Evolutionary conservation across 2,329 filamentous ascomycete genomes (phyloP).

Genomic region (Penicillium sp.): DNA sequence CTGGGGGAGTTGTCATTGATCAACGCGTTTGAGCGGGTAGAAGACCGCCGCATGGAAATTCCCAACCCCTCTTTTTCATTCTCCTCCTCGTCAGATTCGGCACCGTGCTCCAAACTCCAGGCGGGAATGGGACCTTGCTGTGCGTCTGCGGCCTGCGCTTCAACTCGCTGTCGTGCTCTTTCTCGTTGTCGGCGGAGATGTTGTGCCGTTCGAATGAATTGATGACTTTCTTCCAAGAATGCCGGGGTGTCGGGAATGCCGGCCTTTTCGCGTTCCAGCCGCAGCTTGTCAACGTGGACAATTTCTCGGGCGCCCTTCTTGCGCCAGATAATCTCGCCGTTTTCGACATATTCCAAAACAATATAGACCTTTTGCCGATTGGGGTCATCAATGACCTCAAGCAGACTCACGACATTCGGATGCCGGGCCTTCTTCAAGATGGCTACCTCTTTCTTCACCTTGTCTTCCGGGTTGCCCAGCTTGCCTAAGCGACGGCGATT

Average conservation of each 20-base stretch:
- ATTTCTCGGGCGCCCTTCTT: conserved; percentile 85
- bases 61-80: conserved; percentile 48
- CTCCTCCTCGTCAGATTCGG: conserved; percentile 53
- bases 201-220: conserved; percentile 45
- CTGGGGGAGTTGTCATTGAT: conserved; percentile 58
- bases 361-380: conserved; percentile 98
- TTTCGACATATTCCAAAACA: conserved; percentile 91
- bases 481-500: conserved; percentile 89
- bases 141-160: conserved; percentile 61
- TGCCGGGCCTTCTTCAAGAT: conserved; percentile 98
- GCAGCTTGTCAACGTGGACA: conserved; percentile 77
- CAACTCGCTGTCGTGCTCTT: conserved; percentile 63
- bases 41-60: conserved; percentile 36
- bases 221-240: conserved; percentile 49
- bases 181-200: conserved; percentile 52
- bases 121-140: conserved; percentile 61
- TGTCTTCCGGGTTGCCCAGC: conserved; percentile 68
- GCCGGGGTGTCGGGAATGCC: conserved; percentile 72
- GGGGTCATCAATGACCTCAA: conserved; percentile 97
- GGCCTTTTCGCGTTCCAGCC: conserved; percentile 74
- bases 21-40: conserved; percentile 39
- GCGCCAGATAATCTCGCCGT: conserved; percentile 93
- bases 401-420: conserved; percentile 90
- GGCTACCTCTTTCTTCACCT: conserved; percentile 92
- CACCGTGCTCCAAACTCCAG: conserved; percentile 86